Evolutionary conservation across 805 yeast genomes (phyloP), one percentile per base, ranked within the genome.

Genomic region (Candida arabinofermentans): DNA sequence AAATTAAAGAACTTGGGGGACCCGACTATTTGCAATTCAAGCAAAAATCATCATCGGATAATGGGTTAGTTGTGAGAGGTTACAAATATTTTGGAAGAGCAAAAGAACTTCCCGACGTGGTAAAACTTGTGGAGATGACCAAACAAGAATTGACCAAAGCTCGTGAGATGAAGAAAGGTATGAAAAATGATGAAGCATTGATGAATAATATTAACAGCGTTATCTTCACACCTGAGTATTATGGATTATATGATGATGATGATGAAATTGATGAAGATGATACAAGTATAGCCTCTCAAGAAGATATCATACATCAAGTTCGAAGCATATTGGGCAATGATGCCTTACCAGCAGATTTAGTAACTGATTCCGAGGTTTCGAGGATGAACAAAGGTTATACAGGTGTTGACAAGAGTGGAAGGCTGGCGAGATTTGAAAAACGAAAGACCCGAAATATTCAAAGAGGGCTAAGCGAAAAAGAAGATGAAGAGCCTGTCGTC

Each of bases 11-110:
- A 18, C 64, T 88, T 1, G 91, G 91, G 1, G 96, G 96, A 0
- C 80, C 86, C 2, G 83, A 85, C 57, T 79, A 80, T 54, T 55
- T 75, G 16, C 59, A 43, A 24, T 51, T 30, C 10, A 26, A 38
- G 13, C 36, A 34, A 14, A 24, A 13, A 8, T 8, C 24, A 18
- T 3, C 26, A 22, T 30, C 41, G 18, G 33, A 29, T 19, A 40
- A 30, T 9, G 41, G 40, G 5, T 30, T 46, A n/a, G 34, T 41
- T 5, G 57, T 75, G 1, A 67, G 72, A 30, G 88, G 88, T 0
- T 79, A 78, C 48, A 65, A 83, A 41, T 90, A 85, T 61, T 90
- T 79, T 62, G 97, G 97, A 0, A 64, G 96, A 37, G 96, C 96
- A 0, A 70, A 77, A 39, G 91, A 87, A 34, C 63, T 89, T 8